Percentiles rank a stretch among this genome's conserved stretches.
Conservation (phyloP, 2,329 filamentous ascomycete species). For the Polychaeton citri region DNA sequence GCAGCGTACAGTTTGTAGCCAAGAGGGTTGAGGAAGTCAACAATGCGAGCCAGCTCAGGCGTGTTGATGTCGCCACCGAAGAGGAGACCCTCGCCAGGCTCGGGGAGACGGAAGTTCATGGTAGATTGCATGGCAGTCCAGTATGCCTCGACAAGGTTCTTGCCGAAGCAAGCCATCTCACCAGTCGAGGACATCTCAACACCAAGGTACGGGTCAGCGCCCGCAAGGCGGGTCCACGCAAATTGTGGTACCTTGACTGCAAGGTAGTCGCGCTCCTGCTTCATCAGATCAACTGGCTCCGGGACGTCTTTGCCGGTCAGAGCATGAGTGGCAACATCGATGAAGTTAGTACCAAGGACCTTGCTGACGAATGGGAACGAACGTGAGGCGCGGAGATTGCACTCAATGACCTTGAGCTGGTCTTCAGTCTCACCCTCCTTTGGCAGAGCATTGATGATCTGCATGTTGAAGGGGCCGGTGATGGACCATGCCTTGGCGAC, state of each 20-base stretch:
- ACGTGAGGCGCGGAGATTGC: constrained; percentile 90
- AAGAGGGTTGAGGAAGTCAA: constrained; percentile 75
- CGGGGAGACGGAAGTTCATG: constrained; percentile 98
- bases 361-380: constrained; percentile 98
- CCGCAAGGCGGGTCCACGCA: constrained; percentile 94
- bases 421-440: constrained; percentile 57
- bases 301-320: constrained; percentile 77
- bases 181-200: constrained; percentile 96
- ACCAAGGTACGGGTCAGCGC: constrained; percentile 91
- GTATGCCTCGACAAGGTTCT: constrained; percentile 90
- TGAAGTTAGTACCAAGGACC: constrained; percentile 92
- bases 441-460: constrained; percentile 87
- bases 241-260: constrained; percentile 98
- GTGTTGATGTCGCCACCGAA: constrained; percentile 74
- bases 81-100: constrained; percentile 87
- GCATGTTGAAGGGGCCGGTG: constrained; percentile 99
- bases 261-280: constrained; percentile 74
- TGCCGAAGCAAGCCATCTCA: constrained; percentile 98
- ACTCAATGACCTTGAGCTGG: constrained; percentile 90
- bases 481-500: constrained; percentile 95
- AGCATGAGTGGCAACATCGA: constrained; percentile 86
- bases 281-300: constrained; percentile 77
- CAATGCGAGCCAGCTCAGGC: constrained; percentile 60
- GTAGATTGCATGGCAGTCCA: constrained; percentile 92
- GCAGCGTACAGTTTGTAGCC: constrained; percentile 92